phyloP scores from a whole-genome alignment of 768 basidiomycete genomes.

The Phanerochaete sordida region DNA sequence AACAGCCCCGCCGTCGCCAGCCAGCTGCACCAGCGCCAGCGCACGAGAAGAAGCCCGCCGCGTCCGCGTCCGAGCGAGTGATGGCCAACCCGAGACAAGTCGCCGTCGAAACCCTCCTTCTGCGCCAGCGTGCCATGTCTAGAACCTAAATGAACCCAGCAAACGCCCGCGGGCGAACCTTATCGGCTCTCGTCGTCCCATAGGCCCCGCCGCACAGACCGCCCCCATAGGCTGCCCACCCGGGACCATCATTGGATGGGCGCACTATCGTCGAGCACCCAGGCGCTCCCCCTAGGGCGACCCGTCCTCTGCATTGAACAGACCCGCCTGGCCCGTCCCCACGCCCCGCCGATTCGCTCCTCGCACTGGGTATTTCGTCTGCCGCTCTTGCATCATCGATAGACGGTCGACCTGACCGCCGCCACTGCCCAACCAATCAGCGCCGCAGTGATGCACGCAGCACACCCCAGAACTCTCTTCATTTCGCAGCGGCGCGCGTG shows the following conservation, averaged over 20 bases:
- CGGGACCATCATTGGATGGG: not conserved
- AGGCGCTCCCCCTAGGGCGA: not conserved
- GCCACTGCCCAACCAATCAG: constrained; percentile 4
- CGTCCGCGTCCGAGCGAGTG: no score
- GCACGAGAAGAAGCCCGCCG: no score
- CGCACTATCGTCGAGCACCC: not conserved
- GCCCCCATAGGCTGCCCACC: not conserved
- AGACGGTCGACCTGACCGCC: not conserved
- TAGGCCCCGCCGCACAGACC: not conserved
- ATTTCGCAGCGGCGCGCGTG: not conserved
- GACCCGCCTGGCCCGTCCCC: not conserved
- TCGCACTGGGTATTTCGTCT: not conserved
- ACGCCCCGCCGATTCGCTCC: not conserved
- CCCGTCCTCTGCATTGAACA: not conserved
- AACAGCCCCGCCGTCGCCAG: no score
- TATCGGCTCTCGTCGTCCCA: not conserved
- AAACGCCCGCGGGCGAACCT: not conserved
- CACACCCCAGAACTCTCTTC: constrained; percentile 6
- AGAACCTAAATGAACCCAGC: not conserved
- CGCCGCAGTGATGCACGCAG: not conserved
- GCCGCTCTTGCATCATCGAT: constrained; percentile 1
- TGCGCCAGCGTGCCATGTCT: not conserved
- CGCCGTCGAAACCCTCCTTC: not conserved
- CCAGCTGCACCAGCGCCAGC: no score
- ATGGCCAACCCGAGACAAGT: not conserved